phyloP scores from a whole-genome alignment of 2,329 filamentous ascomycete species.

The Penicillium sp. region DNA sequence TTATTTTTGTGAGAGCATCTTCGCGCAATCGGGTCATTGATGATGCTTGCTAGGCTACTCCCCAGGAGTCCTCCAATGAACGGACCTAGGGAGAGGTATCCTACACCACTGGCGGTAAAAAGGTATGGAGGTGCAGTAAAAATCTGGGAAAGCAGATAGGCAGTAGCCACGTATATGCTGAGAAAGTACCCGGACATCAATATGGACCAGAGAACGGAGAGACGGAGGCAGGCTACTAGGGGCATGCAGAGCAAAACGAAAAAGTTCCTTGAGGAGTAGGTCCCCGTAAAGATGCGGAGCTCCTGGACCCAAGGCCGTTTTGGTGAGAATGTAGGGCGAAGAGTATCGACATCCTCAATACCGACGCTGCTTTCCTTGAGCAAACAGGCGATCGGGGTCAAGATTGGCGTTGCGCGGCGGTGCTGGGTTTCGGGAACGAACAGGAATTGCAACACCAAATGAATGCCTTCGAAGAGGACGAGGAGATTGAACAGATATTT shows the following conservation, averaged over 20 bases:
- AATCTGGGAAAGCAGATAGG: neutral
- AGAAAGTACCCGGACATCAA: neutral
- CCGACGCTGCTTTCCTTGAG: neutral
- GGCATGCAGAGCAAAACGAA: neutral
- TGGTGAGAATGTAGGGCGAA: too few relatives aligned
- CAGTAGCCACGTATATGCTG: neutral
- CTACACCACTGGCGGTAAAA: neutral
- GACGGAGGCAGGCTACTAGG: neutral
- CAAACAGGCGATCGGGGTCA: too few relatives aligned
- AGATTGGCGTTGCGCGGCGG: neutral
- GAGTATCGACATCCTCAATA: neutral
- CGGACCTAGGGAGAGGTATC: neutral
- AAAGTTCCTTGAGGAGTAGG: neutral
- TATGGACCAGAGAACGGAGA: neutral
- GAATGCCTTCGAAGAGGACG: neutral
- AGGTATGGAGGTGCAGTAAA: neutral
- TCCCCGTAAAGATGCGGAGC: neutral
- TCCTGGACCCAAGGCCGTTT: neutral
- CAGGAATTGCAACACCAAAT: neutral
- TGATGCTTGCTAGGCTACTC: neutral
- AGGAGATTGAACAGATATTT: neutral
- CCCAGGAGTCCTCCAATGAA: neutral
- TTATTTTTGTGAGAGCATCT: neutral
- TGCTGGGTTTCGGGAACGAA: neutral
- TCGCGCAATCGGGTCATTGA: neutral